Conservation (phyloP, 805 yeast genomes). For the Suhomyces sp. region DNA sequence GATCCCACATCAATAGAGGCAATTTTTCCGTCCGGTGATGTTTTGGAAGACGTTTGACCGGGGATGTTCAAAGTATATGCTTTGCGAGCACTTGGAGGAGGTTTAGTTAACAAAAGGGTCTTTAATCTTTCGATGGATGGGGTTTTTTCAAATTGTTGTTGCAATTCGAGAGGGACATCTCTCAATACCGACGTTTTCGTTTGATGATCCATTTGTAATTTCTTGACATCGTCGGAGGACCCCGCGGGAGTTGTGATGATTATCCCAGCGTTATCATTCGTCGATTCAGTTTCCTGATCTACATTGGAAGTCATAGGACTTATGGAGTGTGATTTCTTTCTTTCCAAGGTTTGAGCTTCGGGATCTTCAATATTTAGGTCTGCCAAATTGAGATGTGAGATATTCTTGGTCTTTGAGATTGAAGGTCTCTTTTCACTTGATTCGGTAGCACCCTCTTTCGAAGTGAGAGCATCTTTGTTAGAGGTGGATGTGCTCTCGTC, state of each 20-base stretch:
- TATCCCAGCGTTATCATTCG: slow-evolving; percentile 2
- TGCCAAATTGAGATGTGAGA: slow-evolving; percentile 40
- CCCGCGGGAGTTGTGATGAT: slow-evolving; percentile 1
- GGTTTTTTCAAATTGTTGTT: slow-evolving; percentile 38
- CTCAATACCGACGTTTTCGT: slow-evolving; percentile 19
- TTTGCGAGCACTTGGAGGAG: slow-evolving; percentile 46
- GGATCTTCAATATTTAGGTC: slow-evolving; percentile 23
- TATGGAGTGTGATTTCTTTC: slow-evolving; percentile 16
- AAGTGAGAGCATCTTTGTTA: not conserved
- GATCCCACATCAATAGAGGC: slow-evolving; percentile 71
- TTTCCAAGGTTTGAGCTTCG: not conserved
- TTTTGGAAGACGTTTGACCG: slow-evolving; percentile 80
- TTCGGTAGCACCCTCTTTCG: not conserved
- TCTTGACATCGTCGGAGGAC: slow-evolving; percentile 6
- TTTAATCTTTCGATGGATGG: slow-evolving; percentile 42
- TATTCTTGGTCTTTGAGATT: slow-evolving; percentile 32
- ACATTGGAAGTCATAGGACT: slow-evolving; percentile 19
- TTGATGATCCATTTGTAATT: slow-evolving; percentile 8
- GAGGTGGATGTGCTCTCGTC: too few relatives aligned
- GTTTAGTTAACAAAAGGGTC: slow-evolving; percentile 33
- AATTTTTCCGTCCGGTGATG: slow-evolving; percentile 72
- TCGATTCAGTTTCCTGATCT: not conserved
- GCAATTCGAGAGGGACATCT: slow-evolving; percentile 35
- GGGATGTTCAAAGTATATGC: slow-evolving; percentile 90
- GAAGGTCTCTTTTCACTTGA: slow-evolving; percentile 5